These are phyloP conservation scores for Neurospora sp. DNA, from an alignment of 495 filamentous ascomycete species.

Conservation along the genomic window DNA sequence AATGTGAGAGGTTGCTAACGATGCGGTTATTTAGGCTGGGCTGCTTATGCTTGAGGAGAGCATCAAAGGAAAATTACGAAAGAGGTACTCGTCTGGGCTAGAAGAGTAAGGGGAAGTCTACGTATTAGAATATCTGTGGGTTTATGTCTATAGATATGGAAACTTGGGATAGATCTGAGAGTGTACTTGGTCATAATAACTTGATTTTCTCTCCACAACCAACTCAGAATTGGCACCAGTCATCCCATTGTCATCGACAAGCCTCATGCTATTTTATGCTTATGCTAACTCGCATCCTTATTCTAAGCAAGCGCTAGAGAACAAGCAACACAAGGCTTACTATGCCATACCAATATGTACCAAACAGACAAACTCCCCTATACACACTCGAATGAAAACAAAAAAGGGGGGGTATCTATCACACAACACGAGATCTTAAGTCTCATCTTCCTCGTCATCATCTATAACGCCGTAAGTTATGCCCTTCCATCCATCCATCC, in stretches of 20 bases:
- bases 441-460: not conserved
- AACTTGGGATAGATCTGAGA: not conserved
- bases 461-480: not conserved
- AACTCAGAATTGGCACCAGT: not conserved
- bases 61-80: not conserved
- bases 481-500: not conserved
- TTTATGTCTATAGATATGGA: not conserved
- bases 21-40: conserved; percentile 43
- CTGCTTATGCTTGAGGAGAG: conserved; percentile 42
- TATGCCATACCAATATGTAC: not conserved
- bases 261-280: not conserved
- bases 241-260: not conserved
- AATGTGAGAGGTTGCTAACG: not conserved
- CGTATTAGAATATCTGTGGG: no score
- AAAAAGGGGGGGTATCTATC: not conserved
- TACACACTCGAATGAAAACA: not conserved
- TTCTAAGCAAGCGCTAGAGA: not conserved
- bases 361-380: not conserved
- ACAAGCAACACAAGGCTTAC: not conserved
- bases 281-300: not conserved
- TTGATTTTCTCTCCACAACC: not conserved
- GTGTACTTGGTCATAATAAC: not conserved
- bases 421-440: not conserved
- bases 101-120: no score
- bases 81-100: no score